Evolutionary conservation across 352 stramenopile species (phyloP).

Genomic region (Phytopythium litorale): DNA sequence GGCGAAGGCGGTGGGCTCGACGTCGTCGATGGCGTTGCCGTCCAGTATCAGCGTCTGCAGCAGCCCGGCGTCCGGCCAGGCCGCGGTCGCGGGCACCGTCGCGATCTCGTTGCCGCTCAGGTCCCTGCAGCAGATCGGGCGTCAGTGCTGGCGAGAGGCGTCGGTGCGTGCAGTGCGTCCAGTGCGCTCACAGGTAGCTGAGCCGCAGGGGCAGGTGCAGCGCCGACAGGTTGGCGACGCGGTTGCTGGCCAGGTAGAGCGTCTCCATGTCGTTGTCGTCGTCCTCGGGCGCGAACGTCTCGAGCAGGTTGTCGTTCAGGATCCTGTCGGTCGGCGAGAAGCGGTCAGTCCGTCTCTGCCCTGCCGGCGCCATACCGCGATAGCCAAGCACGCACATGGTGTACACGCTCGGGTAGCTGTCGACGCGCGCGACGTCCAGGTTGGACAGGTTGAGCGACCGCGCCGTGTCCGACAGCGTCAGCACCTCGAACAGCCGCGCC

Average conservation of each 20-base stretch:
- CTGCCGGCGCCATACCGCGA: neutral
- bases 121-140: constrained; percentile 13
- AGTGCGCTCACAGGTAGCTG: constrained; percentile 26
- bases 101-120: constrained; percentile 41
- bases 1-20: constrained; percentile 37
- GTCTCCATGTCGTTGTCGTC: constrained; percentile 52
- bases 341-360: neutral
- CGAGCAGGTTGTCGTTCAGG: constrained; percentile 52
- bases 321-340: constrained; percentile 10
- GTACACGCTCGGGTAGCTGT: constrained; percentile 51
- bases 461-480: constrained; percentile 19
- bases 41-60: constrained; percentile 64
- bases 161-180: neutral
- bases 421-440: constrained; percentile 38
- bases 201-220: constrained; percentile 38
- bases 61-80: constrained; percentile 38
- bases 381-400: constrained; percentile 23
- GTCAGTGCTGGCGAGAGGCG: neutral
- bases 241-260: constrained; percentile 47
- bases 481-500: constrained; percentile 37
- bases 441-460: constrained; percentile 65
- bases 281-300: constrained; percentile 34
- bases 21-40: constrained; percentile 32
- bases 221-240: constrained; percentile 31
- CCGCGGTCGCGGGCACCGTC: constrained; percentile 18